A percentile compares a stretch with the other conserved stretches of the same genome.
phyloP scores from a whole-genome alignment of 179 eudicot genomes.

The Sideroxylon spinosum region DNA sequence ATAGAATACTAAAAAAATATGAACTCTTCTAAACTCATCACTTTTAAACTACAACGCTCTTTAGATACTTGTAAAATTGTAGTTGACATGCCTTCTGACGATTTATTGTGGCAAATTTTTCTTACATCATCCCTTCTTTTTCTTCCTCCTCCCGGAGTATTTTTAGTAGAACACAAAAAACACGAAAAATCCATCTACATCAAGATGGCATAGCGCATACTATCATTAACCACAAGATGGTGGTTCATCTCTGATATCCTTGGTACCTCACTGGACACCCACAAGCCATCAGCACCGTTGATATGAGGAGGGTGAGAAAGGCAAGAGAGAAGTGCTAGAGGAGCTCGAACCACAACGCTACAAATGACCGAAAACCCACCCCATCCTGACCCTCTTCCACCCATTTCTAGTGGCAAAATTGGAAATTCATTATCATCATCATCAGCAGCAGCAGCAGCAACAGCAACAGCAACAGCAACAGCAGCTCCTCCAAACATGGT shows the following conservation, averaged over 20 bases:
- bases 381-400: background rate
- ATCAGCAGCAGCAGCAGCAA: background rate
- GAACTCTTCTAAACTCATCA: too few species aligned
- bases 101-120: too few species aligned
- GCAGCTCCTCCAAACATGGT: conserved; percentile 26
- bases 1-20: too few species aligned
- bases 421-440: too few species aligned
- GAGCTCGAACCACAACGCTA: conserved; percentile 24
- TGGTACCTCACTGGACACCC: conserved; percentile 38
- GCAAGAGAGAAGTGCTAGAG: conserved; percentile 39
- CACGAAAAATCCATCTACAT: conserved; percentile 29
- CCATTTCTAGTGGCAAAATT: background rate
- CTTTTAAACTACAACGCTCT: too few species aligned
- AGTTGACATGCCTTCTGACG: too few species aligned
- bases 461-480: background rate
- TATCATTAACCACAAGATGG: conserved; percentile 67
- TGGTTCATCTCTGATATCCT: conserved; percentile 44
- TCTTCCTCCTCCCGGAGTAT: too few species aligned
- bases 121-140: too few species aligned
- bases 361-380: conserved; percentile 27
- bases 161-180: too few species aligned
- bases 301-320: conserved; percentile 31
- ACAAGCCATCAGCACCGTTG: conserved; percentile 37
- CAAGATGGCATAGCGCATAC: conserved; percentile 67
- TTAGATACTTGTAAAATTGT: too few species aligned